Base-by-base conservation (phyloP, 2,329 filamentous ascomycete genomes). In the Alternaria metachromatica region DNA sequence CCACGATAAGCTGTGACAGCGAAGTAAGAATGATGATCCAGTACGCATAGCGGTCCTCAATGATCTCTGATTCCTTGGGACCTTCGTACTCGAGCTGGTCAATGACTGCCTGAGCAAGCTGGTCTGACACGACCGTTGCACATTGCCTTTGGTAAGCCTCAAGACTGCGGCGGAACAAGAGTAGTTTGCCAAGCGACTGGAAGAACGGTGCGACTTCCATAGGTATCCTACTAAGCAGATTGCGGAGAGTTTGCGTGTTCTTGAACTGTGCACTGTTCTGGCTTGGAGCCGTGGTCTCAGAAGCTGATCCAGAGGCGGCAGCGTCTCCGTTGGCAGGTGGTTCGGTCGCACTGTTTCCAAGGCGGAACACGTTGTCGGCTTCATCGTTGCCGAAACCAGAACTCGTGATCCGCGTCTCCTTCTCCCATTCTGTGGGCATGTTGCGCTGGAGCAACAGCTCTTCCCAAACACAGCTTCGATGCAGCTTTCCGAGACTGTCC, bases 191-290 rank as follows among this genome's bases (percentile, higher is more conserved):
- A 46, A 98, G 83, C 2, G 89, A 90, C 74, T 97, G 93, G 76
- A 97, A 91, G 70, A 98, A 92, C 0, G 92, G 90, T 18, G 93
- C 91, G n/a, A 94, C 91, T 4, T 90, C 90, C 9, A 89, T 89
- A 21, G 94, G 90, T 71, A 96, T 87, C 33, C 92, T 90, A 72
- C 91, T 90, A 12, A 98, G 85, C 11, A 98, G 84, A 69, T 90
- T 90, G 41, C 91, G 88, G 48, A 98, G 84, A 12, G 88, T 90
- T 75, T 91, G 89, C 44, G 91, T 93, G 78, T 98, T 99, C 76
- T 91, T 88, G 77, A 90, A 90, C 48, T 84, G 75, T 10, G 79
- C 80, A 62, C 77, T 79, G 43, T 76, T 62, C 25, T 76, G 74
- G 51, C 72, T 74, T 18, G 65, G 65, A 15, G 67, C 50, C 1